Evolutionary conservation across 75 land plant genomes (phyloP).

Genomic region (Cunninghamia lanceolata): DNA sequence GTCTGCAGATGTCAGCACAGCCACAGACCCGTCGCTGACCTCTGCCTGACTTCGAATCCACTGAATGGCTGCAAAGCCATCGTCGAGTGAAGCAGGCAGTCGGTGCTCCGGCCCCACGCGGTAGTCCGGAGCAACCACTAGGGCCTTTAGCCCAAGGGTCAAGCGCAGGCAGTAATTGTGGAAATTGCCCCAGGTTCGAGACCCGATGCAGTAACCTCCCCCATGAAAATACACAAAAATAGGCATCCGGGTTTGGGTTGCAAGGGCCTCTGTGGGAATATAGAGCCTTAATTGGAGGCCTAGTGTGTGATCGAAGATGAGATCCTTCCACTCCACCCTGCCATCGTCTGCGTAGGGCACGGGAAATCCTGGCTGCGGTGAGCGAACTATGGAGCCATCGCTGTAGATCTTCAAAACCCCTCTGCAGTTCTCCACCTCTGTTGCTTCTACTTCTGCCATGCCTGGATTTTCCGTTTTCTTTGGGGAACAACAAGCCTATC

Average conservation of each 20-base stretch:
- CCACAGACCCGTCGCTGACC: background rate
- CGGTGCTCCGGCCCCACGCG: conserved; percentile 75
- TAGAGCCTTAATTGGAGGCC: conserved; percentile 51
- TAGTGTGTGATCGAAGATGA: conserved; percentile 30
- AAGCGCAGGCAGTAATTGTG: conserved; percentile 58
- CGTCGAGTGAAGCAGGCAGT: conserved; percentile 67
- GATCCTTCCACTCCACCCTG: conserved; percentile 50
- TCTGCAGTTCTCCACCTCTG: conserved; percentile 39
- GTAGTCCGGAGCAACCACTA: conserved; percentile 55
- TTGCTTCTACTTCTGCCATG: background rate
- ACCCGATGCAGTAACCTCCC: conserved; percentile 70
- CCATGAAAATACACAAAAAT: conserved; percentile 72
- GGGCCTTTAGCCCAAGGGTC: conserved; percentile 31
- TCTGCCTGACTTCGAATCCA: conserved; percentile 47
- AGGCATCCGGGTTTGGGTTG: conserved; percentile 31
- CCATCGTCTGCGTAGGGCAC: conserved; percentile 39
- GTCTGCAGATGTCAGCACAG: too few species aligned
- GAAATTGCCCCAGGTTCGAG: conserved; percentile 45
- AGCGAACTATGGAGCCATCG: conserved; percentile 45
- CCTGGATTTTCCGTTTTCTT: background rate
- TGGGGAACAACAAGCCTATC: background rate
- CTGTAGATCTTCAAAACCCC: conserved; percentile 44
- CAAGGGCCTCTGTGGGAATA: conserved; percentile 24
- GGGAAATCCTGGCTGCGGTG: conserved; percentile 27
- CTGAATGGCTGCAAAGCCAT: conserved; percentile 42